Evolutionary conservation across 176 grass and related monocot species (phyloP).

Genomic region (Ensete glaucum): DNA sequence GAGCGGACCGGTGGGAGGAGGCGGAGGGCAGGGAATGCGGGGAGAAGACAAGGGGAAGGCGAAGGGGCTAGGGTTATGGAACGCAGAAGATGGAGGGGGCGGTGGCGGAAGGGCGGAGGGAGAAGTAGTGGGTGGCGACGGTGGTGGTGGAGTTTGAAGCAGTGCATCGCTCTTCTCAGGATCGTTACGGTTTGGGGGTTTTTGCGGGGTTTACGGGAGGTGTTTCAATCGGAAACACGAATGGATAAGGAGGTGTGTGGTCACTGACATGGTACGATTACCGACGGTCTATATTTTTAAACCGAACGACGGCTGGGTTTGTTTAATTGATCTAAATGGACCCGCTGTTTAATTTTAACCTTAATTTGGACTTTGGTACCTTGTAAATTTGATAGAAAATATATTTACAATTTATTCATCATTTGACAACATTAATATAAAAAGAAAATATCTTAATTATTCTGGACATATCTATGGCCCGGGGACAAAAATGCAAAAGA

Average conservation of each 20-base stretch:
- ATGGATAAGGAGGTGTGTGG: neutral
- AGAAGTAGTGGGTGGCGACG: conserved; percentile 26
- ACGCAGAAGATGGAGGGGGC: conserved; percentile 2
- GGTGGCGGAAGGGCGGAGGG: conserved; percentile 10
- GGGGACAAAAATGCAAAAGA: too few relatives aligned
- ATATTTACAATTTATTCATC: too few relatives aligned
- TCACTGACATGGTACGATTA: neutral
- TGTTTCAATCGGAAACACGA: neutral
- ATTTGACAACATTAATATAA: too few relatives aligned
- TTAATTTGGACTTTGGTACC: too few relatives aligned
- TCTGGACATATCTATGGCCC: too few relatives aligned
- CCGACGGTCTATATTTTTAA: neutral
- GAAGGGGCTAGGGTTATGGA: neutral
- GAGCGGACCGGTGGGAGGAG: neutral
- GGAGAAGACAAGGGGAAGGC: neutral
- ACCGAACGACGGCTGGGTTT: too few relatives aligned
- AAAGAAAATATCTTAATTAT: too few relatives aligned
- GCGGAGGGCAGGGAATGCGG: neutral
- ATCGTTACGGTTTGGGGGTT: neutral
- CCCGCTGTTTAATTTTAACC: too few relatives aligned
- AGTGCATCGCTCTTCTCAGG: conserved; percentile 25
- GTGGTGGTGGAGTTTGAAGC: conserved; percentile 25
- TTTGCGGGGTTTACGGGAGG: conserved; percentile 8
- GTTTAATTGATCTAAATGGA: too few relatives aligned
- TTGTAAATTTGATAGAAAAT: too few relatives aligned